Conservation (phyloP, 139 green algal species). For the Trebouxia sp. region DNA sequence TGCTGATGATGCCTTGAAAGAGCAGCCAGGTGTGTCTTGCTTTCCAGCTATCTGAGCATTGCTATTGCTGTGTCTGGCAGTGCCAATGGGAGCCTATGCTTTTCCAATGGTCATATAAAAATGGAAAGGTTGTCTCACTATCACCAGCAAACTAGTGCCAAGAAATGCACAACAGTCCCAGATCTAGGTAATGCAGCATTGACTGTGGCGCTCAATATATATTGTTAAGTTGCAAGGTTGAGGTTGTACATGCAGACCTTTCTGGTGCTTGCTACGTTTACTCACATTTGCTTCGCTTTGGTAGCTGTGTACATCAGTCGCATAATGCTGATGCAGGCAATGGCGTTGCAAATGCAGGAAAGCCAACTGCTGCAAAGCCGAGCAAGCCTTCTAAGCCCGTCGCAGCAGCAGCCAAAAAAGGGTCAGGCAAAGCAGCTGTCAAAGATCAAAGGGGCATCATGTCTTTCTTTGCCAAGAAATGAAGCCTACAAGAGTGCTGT, state of each 20-base stretch:
- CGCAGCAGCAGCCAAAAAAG: conserved; percentile 1
- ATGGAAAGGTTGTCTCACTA: too few relatives aligned
- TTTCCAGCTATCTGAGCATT: not conserved
- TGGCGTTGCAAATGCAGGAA: conserved; percentile 21
- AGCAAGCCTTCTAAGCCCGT: not conserved
- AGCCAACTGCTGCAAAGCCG: conserved; percentile 1
- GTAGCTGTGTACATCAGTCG: not conserved
- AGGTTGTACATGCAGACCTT: too few relatives aligned
- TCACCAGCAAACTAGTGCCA: too few relatives aligned
- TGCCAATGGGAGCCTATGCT: too few relatives aligned
- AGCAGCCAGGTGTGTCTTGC: not conserved
- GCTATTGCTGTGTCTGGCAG: too few relatives aligned
- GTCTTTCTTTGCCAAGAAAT: conserved; percentile 43
- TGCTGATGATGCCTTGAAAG: not conserved
- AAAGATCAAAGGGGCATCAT: conserved; percentile 36
- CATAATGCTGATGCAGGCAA: conserved; percentile 26
- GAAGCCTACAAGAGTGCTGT: too few relatives aligned
- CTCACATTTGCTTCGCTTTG: not conserved
- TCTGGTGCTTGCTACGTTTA: too few relatives aligned
- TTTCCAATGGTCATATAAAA: too few relatives aligned
- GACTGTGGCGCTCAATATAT: too few relatives aligned
- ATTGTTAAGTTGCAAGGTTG: too few relatives aligned
- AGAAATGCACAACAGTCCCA: too few relatives aligned
- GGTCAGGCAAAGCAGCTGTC: not conserved
- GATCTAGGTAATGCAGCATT: too few relatives aligned